phyloP scores from a whole-genome alignment of 73 alveolate species.

The Breviolum minutum region DNA sequence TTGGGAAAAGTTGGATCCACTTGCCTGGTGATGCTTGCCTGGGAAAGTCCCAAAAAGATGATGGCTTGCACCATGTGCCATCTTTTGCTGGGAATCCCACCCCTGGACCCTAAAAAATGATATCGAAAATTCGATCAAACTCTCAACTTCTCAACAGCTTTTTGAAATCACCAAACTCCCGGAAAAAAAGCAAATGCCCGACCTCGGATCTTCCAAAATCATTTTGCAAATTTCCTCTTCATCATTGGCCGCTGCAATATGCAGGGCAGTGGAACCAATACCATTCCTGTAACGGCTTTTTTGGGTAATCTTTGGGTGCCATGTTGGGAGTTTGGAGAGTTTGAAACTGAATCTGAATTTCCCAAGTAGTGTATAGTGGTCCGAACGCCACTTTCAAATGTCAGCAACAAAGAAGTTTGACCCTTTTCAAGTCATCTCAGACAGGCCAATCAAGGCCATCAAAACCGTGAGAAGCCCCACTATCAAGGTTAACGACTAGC shows the following conservation, averaged over 20 bases:
- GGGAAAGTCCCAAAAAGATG: neutral
- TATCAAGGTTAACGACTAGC: no score
- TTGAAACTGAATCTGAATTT: no score
- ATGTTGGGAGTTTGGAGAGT: neutral
- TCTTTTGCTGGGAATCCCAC: neutral
- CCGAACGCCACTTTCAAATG: no score
- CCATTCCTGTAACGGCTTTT: slow-evolving; percentile 90
- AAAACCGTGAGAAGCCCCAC: no score
- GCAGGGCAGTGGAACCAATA: slow-evolving; percentile 84
- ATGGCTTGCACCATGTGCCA: neutral
- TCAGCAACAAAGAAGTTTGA: no score
- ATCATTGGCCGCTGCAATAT: slow-evolving; percentile 90
- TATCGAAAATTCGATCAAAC: neutral
- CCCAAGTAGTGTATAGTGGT: no score
- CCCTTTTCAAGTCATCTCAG: no score
- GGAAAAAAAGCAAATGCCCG: neutral
- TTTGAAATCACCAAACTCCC: neutral
- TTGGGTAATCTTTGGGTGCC: neutral
- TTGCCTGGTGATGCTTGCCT: no score
- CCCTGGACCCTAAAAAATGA: neutral
- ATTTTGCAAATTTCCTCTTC: slow-evolving; percentile 84
- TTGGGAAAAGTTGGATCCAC: no score
- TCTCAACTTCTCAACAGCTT: neutral
- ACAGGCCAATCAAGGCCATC: no score
- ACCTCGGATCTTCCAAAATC: slow-evolving; percentile 69